Evolutionary conservation across 345 rosid species (phyloP).

Genomic region (Salix purpurea): DNA sequence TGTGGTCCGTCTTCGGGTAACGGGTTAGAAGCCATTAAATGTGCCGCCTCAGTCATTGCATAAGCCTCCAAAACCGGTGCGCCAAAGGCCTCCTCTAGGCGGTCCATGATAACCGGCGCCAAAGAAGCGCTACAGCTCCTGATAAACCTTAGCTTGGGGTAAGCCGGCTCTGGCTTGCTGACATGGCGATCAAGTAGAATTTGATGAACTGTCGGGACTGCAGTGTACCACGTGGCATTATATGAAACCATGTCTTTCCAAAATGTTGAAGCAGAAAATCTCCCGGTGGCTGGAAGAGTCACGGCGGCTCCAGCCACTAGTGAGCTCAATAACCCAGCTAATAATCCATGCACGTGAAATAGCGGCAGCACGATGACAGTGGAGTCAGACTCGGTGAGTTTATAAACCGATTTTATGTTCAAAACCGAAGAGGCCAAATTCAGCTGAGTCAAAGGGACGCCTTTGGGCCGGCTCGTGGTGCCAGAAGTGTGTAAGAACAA

Average conservation of each 20-base stretch:
- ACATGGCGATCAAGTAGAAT: constrained; percentile 73
- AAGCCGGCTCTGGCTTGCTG: constrained; percentile 47
- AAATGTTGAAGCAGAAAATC: constrained; percentile 80
- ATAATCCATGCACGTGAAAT: constrained; percentile 81
- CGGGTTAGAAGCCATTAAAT: constrained; percentile 76
- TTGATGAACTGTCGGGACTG: constrained; percentile 90
- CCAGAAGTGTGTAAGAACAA: constrained; percentile 74
- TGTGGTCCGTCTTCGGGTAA: constrained; percentile 72
- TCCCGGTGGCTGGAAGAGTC: constrained; percentile 68
- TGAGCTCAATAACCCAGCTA: constrained; percentile 74
- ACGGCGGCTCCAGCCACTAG: constrained; percentile 73
- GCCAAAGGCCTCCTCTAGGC: constrained; percentile 71
- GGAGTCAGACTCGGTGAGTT: constrained; percentile 66
- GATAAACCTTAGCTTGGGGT: constrained; percentile 72
- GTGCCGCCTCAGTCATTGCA: constrained; percentile 90
- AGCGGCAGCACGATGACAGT: constrained; percentile 75
- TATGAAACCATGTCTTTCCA: constrained; percentile 68
- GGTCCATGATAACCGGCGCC: constrained; percentile 65
- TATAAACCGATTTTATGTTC: constrained; percentile 68
- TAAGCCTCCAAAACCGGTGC: constrained; percentile 90
- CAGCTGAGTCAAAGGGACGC: constrained; percentile 66
- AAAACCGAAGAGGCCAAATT: constrained; percentile 53
- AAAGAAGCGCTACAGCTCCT: constrained; percentile 88
- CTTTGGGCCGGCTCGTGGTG: constrained; percentile 81
- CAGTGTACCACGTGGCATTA: constrained; percentile 90